These are phyloP conservation scores for Syzygium grande DNA, from an alignment of 345 rosid species.

Conservation along the genomic window DNA sequence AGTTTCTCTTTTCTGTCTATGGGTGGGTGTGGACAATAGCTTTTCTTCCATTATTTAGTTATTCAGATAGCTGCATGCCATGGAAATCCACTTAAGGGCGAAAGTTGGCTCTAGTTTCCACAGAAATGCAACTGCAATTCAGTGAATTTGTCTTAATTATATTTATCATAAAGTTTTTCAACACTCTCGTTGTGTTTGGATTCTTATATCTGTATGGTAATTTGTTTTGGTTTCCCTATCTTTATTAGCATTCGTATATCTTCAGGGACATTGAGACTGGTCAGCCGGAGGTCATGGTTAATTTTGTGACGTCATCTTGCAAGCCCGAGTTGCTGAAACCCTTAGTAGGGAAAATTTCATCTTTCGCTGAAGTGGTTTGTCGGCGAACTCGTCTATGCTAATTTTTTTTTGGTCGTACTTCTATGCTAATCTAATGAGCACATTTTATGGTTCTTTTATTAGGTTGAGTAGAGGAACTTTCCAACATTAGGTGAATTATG, in stretches of 20 bases:
- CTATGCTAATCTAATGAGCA: too few relatives aligned
- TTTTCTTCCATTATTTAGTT: neutral
- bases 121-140: neutral
- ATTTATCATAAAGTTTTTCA: neutral
- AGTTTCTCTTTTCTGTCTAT: neutral
- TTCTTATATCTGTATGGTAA: neutral
- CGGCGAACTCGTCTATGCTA: neutral
- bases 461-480: neutral
- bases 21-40: neutral
- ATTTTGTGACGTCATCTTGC: slow-evolving; percentile 83
- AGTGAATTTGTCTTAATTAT: neutral
- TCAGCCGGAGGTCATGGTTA: slow-evolving; percentile 76
- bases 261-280: slow-evolving; percentile 62
- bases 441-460: neutral
- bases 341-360: slow-evolving; percentile 60
- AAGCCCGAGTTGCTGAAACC: slow-evolving; percentile 82
- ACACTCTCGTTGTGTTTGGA: neutral
- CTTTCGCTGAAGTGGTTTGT: slow-evolving; percentile 85
- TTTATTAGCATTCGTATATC: slow-evolving; percentile 7
- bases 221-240: neutral
- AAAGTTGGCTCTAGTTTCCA: neutral
- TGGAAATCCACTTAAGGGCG: neutral
- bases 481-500: neutral
- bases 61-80: neutral
- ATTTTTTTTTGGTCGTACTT: too few relatives aligned